Base-by-base conservation (phyloP, 1,139 yeast genomes). In the Debaryomyces nepalensis region DNA sequence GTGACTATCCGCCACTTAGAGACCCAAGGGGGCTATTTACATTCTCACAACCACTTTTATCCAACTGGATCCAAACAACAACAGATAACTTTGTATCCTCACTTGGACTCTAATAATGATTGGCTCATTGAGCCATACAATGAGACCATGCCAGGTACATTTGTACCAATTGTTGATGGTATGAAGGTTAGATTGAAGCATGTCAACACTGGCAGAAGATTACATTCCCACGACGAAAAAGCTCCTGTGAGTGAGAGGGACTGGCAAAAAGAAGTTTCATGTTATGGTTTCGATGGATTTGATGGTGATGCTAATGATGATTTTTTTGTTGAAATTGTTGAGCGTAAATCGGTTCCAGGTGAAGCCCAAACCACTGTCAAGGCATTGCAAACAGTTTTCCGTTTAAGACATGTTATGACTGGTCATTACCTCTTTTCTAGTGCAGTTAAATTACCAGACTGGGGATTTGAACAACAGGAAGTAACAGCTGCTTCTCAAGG, bases 381-480 rank as follows among this genome's bases (percentile, higher is more conserved):
- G 52, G 95, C 99, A 3, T 68, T 95, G 45, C 84, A 87, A 43
- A 85, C 98, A 34, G 76, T 87, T 45, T 87, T 95, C 75, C 79
- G 95, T 67, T 78, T 95, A 52, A 83, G 81, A 63, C 99, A 95
- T 61, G 90, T 95, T 39, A 81, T 87, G 84, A 77, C 93, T 27
- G 97, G 97, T 40, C 82, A 96, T 67, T 84, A 86, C 58, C 73
- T 95, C 57, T 93, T 91, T 66, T 88, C 98, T 20, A 90, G 88
- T 60, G 82, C 80, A 49, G 84, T 81, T 40, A 88, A 87, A 65
- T 79, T 93, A 53, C 99, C 99, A 45, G 84, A 83, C 45, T 93
- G 98, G 97, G 99, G 93, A 3, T 90, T 86, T 58, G 95, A 86
- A 54, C 99, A 95, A 70, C 97, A 89, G 66, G 99, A 93, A 71